Evolutionary conservation across 192 early-diverging fungal genomes (phyloP).

Genomic region (Cladochytrium replicatum): DNA sequence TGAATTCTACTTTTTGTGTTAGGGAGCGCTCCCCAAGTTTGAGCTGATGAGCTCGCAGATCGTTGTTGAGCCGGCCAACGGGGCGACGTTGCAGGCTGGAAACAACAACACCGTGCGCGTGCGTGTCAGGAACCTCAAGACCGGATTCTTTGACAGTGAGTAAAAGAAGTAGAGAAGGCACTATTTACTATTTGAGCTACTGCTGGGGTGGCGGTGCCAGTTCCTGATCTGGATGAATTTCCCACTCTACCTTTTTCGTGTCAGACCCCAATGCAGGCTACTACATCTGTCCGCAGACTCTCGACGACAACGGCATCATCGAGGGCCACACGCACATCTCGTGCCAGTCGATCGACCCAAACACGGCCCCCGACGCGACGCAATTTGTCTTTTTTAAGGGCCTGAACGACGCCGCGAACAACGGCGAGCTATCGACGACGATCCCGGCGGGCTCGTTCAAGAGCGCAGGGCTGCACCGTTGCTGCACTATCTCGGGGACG

Average conservation of each 20-base stretch:
- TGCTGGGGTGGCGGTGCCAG: too few relatives aligned
- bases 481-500: constrained; percentile 24
- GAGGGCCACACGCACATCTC: constrained; percentile 38
- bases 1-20: too few relatives aligned
- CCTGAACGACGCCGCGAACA: constrained; percentile 6
- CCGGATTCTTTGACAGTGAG: constrained; percentile 25
- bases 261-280: constrained; percentile 10
- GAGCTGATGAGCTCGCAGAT: neutral
- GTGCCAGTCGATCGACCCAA: constrained; percentile 17
- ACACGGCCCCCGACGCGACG: constrained; percentile 16
- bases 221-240: too few relatives aligned
- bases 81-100: constrained; percentile 16
- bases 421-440: constrained; percentile 16
- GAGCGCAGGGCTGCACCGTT: constrained; percentile 15
- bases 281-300: neutral
- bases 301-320: constrained; percentile 12
- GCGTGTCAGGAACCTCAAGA: constrained; percentile 18
- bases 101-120: constrained; percentile 14
- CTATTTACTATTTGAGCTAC: too few relatives aligned
- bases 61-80: constrained; percentile 13
- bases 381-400: constrained; percentile 32
- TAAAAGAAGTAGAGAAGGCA: neutral
- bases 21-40: neutral
- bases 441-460: constrained; percentile 24
- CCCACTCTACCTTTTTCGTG: too few relatives aligned